Evolutionary conservation across 2,329 filamentous ascomycete species (phyloP).

Genomic region (Xylaria sp.): DNA sequence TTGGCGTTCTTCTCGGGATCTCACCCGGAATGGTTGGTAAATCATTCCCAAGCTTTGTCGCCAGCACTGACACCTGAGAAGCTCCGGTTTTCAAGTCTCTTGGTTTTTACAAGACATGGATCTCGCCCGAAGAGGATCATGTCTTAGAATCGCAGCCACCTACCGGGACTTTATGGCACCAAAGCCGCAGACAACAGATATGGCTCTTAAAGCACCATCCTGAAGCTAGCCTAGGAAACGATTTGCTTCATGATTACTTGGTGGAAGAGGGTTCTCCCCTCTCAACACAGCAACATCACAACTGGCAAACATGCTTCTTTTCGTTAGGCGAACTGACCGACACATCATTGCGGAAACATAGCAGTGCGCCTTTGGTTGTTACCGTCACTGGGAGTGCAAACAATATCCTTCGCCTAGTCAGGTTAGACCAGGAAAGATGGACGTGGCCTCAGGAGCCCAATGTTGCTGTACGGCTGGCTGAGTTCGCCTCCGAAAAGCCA

Average conservation of each 20-base stretch:
- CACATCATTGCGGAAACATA: slow-evolving; percentile 38
- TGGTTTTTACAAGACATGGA: slow-evolving; percentile 35
- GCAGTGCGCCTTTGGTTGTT: slow-evolving; percentile 48
- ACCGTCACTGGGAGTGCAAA: slow-evolving; percentile 62
- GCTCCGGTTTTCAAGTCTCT: slow-evolving; percentile 39
- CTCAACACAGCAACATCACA: slow-evolving; percentile 10
- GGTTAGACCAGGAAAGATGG: slow-evolving; percentile 56
- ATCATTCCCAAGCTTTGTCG: background rate
- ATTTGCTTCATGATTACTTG: slow-evolving; percentile 34
- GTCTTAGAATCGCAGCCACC: slow-evolving; percentile 3
- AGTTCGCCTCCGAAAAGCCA: slow-evolving; percentile 50
- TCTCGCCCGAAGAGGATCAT: slow-evolving; percentile 23
- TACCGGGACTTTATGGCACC: slow-evolving; percentile 30
- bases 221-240: slow-evolving; percentile 49
- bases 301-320: slow-evolving; percentile 49
- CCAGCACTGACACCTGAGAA: slow-evolving; percentile 32
- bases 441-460: slow-evolving; percentile 58
- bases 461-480: slow-evolving; percentile 54
- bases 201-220: slow-evolving; percentile 60
- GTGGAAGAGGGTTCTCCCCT: slow-evolving; percentile 27
- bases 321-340: slow-evolving; percentile 61
- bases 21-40: slow-evolving; percentile 34
- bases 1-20: slow-evolving; percentile 39
- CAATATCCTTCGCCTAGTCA: slow-evolving; percentile 61
- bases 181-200: slow-evolving; percentile 40